Conservation (phyloP, 2,329 filamentous ascomycete species). For the Scedosporium dehoogii region DNA sequence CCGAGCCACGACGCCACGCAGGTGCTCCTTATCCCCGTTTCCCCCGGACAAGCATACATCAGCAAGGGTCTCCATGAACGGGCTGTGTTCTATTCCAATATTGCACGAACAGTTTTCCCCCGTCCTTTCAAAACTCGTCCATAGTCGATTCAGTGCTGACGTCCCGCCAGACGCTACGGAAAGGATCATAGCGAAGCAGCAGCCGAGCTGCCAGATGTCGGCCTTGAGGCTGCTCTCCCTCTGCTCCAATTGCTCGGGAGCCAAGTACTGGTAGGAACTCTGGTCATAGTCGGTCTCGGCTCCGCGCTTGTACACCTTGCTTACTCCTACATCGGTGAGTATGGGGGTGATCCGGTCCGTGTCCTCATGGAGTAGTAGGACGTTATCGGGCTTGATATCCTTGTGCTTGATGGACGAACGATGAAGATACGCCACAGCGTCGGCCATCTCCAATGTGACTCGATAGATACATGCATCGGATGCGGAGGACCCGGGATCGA, state of each 20-base stretch:
- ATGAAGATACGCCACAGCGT: constrained; percentile 9
- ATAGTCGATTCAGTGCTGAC: neutral
- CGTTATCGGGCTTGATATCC: constrained; percentile 11
- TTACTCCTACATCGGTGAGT: constrained; percentile 4
- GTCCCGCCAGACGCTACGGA: constrained; percentile 4
- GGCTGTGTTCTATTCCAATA: neutral
- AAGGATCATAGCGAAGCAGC: constrained; percentile 9
- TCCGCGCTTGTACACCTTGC: neutral
- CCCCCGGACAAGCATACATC: neutral
- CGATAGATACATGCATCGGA: neutral
- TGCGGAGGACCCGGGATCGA: neutral
- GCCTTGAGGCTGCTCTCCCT: constrained; percentile 7
- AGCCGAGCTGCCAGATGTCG: constrained; percentile 11
- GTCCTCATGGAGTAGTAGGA: constrained; percentile 5
- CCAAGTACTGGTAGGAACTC: neutral
- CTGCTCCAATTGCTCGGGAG: constrained; percentile 6
- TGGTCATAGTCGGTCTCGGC: constrained; percentile 3
- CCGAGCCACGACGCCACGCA: too few relatives aligned
- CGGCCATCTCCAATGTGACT: constrained; percentile 7
- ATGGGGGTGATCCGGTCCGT: neutral
- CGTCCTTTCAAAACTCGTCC: neutral
- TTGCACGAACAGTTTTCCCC: neutral
- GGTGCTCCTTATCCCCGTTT: too few relatives aligned
- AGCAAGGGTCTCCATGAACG: neutral
- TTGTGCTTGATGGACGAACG: constrained; percentile 10